Evolutionary conservation across 2,329 filamentous ascomycete species (phyloP), one percentile per base, ranked within the genome.

Genomic region (Eurotiales sp.): DNA sequence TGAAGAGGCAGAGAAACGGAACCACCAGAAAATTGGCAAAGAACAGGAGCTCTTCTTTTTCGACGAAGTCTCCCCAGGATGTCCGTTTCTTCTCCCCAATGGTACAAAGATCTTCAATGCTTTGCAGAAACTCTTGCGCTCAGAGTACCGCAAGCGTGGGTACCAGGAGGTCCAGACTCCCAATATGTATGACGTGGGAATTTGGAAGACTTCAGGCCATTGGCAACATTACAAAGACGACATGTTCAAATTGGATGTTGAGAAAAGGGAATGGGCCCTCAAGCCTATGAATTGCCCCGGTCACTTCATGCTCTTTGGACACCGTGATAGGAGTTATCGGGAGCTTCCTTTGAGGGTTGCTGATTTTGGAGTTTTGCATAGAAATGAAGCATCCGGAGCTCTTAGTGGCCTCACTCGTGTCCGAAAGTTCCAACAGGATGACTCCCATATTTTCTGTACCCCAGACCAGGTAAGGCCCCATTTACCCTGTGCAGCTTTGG

Each of bases 221-320:
- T 96, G 92, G 91, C 83, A 87, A 54, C 85, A 91, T 67, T 93
- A 96, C 77, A 83, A 90, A 65, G 92, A 97, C 57, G 91, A 96
- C 73, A 97, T 97, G 92, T 90, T 90, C 71, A 85, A 84, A n/a
- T 84, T 96, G 60, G 76, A 83, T 41, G 77, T 76, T 22, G 91
- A 96, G 69, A 95, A 96, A 77, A 86, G 87, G 57, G 78, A 84
- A 58, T 90, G 86, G 77, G 90, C 85, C 14, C 75, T 97, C 46
- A 97, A 97, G 76, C 92, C 92, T 23, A 97, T 97, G 93, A 97
- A 97, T 76, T 99, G 93, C 73, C 93, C 93, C 3, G 90, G 90
- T 23, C 92, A 97, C 72, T 95, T 88, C 71, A 75, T 93, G 58
- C 86, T 96, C 64, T 96, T 96, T 70, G 83, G 81, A 45, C 86